Conservation (phyloP, 345 rosid species). For the Camelina sativa region DNA sequence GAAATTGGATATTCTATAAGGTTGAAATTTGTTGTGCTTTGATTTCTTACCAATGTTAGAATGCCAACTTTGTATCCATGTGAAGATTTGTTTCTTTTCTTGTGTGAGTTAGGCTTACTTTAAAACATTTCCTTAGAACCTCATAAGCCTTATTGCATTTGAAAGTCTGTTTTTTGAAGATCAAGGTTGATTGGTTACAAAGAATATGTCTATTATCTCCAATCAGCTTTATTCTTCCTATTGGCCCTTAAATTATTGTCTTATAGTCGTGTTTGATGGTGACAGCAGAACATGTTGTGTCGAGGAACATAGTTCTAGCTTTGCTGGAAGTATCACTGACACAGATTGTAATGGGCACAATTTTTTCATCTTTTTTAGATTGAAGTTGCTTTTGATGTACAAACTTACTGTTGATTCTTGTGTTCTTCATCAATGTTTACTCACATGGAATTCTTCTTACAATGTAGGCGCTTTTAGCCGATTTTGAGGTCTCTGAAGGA, state of each 20-base stretch:
- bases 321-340: slow-evolving; percentile 26
- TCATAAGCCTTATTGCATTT: background rate
- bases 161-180: slow-evolving; percentile 6
- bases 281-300: slow-evolving; percentile 31
- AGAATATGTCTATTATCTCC: background rate
- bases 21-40: slow-evolving; percentile 26
- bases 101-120: background rate
- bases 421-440: background rate
- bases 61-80: background rate
- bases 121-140: background rate
- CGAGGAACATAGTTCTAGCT: slow-evolving; percentile 16
- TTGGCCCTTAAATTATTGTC: background rate
- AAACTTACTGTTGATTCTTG: slow-evolving; percentile 15
- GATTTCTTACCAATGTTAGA: slow-evolving; percentile 5
- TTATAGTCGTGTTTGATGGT: slow-evolving; percentile 24
- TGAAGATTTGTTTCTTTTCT: background rate
- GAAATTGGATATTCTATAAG: background rate
- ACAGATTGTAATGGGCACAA: background rate
- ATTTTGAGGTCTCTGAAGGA: slow-evolving; percentile 97
- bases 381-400: slow-evolving; percentile 16
- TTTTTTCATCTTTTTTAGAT: slow-evolving; percentile 17
- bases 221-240: slow-evolving; percentile 1
- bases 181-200: slow-evolving; percentile 5
- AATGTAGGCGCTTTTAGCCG: slow-evolving; percentile 71
- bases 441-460: slow-evolving; percentile 19